Base-by-base conservation (phyloP, 768 basidiomycete species). In the Tephrocybe sp. region DNA sequence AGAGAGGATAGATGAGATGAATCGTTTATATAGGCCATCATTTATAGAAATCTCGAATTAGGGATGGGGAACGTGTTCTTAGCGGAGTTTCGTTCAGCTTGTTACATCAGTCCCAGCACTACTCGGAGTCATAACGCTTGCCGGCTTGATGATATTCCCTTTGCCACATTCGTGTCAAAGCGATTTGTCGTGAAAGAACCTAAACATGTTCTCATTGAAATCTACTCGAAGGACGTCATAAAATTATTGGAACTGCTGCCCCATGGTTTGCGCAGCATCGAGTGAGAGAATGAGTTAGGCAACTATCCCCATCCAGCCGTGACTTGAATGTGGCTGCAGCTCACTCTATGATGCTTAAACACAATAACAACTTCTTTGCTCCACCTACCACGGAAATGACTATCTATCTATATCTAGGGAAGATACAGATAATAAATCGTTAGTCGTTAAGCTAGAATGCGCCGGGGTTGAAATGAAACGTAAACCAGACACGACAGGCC, bases 101-200 rank as follows among this genome's bases (percentile, higher is more conserved):
- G 35, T 55, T 55, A 55, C 54, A 55, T 55, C 54, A 55, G 48
- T 44, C 36, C 40, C 39, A 54, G 54, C 39, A 39, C 22, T 39
- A 12, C 30, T 55, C 54, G 54, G 50, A 44, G 49, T 23, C 35
- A 43, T 9, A 7, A 10, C 44, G 16, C 38, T 39, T 39, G 22
- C 26, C 34, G 12, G 13, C 4, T 16, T n/a, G 13, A 17, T 13
- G n/a, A 10, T 19, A 2, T n/a, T 19, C 13, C 10, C 26, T 26
- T 33, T 45, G 35, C 47, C 36, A 32, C 46, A 22, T 38, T 19
- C 17, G 42, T 36, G 14, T 17, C 32, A 44, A 16, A 12, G n/a
- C n/a, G 13, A 39, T 6, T 13, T 22, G n/a, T n/a, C n/a, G n/a
- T 11, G 17, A 13, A 13, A 6, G 31, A n/a, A 34, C 16, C 9